Evolutionary conservation across 352 stramenopile genomes (phyloP).

Genomic region (Aphanomyces astaci): DNA sequence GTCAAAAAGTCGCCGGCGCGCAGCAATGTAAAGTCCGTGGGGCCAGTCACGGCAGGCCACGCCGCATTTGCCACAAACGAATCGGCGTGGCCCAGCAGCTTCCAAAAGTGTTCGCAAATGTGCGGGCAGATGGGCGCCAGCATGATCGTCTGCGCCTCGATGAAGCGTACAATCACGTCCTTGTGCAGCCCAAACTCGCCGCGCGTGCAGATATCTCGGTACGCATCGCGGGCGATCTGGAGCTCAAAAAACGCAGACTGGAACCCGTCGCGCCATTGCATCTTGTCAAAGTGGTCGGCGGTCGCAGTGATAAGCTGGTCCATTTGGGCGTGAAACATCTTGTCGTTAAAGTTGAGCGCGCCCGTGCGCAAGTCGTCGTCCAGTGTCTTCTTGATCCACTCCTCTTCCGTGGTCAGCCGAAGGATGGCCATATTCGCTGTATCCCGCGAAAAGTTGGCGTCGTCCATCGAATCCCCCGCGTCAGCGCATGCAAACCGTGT

Average conservation of each 20-base stretch:
- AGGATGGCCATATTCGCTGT: conserved; percentile 97
- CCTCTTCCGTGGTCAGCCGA: conserved; percentile 94
- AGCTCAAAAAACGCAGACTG: conserved; percentile 98
- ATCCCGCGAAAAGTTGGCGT: conserved; percentile 98
- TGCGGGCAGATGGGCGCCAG: conserved; percentile 96
- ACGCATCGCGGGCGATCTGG: conserved; percentile 95
- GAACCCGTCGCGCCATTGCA: conserved; percentile 95
- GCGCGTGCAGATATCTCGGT: conserved; percentile 92
- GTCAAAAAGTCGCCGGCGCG: conserved; percentile 90
- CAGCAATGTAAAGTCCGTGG: conserved; percentile 90
- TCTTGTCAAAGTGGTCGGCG: conserved; percentile 79
- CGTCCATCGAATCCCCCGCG: conserved; percentile 96
- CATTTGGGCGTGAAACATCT: conserved; percentile 96
- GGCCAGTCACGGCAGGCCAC: conserved; percentile 69
- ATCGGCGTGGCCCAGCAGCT: conserved; percentile 86
- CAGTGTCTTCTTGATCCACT: conserved; percentile 92
- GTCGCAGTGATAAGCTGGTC: conserved; percentile 90
- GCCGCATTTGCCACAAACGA: conserved; percentile 83
- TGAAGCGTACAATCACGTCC: conserved; percentile 90
- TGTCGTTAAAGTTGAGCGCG: conserved; percentile 87
- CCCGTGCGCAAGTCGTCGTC: conserved; percentile 80
- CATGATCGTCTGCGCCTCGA: conserved; percentile 89
- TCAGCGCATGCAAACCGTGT: conserved; percentile 97
- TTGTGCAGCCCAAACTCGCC: conserved; percentile 85
- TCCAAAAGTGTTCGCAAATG: conserved; percentile 91